Evolutionary conservation across 805 yeast genomes (phyloP), one percentile per base, ranked within the genome.

Genomic region (Teunomyces gatunensis): DNA sequence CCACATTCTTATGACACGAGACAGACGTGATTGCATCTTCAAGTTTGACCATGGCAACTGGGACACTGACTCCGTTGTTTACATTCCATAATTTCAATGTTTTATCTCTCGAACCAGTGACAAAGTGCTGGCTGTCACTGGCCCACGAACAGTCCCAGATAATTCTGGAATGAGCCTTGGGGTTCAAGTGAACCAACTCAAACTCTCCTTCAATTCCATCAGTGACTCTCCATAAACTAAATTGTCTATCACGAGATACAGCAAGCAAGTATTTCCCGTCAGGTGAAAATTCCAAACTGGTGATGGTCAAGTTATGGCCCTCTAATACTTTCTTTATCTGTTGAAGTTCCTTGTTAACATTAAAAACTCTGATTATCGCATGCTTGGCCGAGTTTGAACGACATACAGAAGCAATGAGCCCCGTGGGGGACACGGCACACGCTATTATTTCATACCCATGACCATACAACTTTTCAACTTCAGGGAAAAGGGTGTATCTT

Each of bases 61-160:
- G 47, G n/a, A 56, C 67, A 4, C 50, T 52, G 1, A 59, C 65
- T 4, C 67, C 74, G 9, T 60, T 59, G 7, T 7, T 15, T 5
- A 80, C 64, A 42, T 68, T 67, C 97, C 97, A 91, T 13, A 84
- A 69, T 59, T 87, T 88, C 43, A 91, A 63, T 2, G 82, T 77
- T 59, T 84, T 87, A 64, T 94, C 99, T 64, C 99, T 80, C 2
- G 96, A 85, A 0, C 85, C 95, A 0, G 97, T 91, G 12, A 87
- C 75, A 59, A 92, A 91, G n/a, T 63, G 62, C 20, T 51, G 42
- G n/a, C 58, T 50, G 6, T 15, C 11, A 4, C 90, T 89, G 0
- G 84, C 71, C 96, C 97, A 94, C 33, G 87, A 79, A 61, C 92
- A 84, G 68, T 94, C 98, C 99, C 99, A 95, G 37, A 94, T 81